Percentiles rank a stretch among this genome's conserved stretches.
phyloP scores from a whole-genome alignment of 202 grass and related monocot genomes.

The Setaria italica region DNA sequence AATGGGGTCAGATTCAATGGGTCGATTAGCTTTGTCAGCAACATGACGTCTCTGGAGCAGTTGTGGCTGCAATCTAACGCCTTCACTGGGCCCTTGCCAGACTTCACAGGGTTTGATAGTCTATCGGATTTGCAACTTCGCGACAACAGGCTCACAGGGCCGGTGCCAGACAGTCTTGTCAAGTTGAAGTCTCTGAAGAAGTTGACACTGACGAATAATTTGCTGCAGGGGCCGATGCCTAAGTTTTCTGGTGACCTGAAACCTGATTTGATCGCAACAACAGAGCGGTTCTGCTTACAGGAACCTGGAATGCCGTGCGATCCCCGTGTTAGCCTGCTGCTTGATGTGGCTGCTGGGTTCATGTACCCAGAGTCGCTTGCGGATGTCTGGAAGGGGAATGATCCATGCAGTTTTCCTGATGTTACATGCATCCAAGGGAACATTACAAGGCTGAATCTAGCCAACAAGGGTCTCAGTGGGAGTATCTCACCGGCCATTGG shows the following conservation, averaged over 20 bases:
- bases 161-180: constrained; percentile 62
- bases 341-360: constrained; percentile 70
- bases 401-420: constrained; percentile 64
- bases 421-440: constrained; percentile 60
- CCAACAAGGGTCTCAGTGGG: constrained; percentile 58
- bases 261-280: background rate
- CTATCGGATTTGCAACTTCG: constrained; percentile 71
- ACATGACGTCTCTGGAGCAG: constrained; percentile 51
- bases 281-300: constrained; percentile 62
- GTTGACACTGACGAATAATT: constrained; percentile 71
- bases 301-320: constrained; percentile 57
- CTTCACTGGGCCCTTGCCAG: constrained; percentile 78
- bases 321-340: constrained; percentile 70
- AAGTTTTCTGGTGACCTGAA: constrained; percentile 24
- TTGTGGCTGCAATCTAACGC: constrained; percentile 83
- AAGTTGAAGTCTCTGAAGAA: constrained; percentile 58
- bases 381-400: constrained; percentile 63
- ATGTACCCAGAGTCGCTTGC: constrained; percentile 66
- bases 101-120: constrained; percentile 50
- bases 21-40: constrained; percentile 62
- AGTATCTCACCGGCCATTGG: constrained; percentile 73
- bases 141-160: constrained; percentile 80
- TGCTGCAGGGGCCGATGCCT: constrained; percentile 74
- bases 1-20: constrained; percentile 24
- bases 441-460: constrained; percentile 62